phyloP scores from a whole-genome alignment of 257 asterid genomes.

The Solanum chaucha region DNA sequence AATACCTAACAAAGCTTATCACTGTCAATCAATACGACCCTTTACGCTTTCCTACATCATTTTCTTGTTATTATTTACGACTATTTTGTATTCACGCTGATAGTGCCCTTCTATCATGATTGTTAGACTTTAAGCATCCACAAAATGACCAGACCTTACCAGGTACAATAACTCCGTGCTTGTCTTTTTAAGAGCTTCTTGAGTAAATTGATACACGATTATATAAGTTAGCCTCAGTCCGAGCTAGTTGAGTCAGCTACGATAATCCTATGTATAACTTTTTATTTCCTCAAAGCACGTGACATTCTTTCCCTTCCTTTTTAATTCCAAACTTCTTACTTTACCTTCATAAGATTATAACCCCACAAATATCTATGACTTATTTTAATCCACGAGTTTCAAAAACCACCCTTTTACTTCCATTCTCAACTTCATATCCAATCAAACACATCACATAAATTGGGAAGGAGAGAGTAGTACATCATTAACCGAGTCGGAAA shows the following conservation, averaged over 20 bases:
- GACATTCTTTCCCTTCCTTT: background rate
- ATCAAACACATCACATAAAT: background rate
- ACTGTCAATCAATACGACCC: background rate
- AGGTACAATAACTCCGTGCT: background rate
- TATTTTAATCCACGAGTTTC: background rate
- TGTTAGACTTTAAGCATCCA: background rate
- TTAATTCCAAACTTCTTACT: background rate
- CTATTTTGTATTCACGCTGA: background rate
- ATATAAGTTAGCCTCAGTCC: background rate
- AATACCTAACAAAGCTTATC: background rate
- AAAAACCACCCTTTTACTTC: background rate
- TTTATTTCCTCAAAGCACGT: background rate
- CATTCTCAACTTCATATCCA: background rate
- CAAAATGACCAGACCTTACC: background rate
- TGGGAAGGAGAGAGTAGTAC: background rate
- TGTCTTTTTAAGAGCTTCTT: background rate
- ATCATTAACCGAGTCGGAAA: background rate
- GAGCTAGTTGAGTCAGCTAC: background rate
- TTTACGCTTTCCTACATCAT: background rate
- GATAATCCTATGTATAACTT: background rate
- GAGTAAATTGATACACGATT: background rate
- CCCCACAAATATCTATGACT: background rate
- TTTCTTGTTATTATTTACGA: background rate
- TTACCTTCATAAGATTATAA: background rate
- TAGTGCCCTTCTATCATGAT: background rate